Evolutionary conservation across 192 early-diverging fungal species (phyloP).

Genomic region (Linnemannia schmuckeri): DNA sequence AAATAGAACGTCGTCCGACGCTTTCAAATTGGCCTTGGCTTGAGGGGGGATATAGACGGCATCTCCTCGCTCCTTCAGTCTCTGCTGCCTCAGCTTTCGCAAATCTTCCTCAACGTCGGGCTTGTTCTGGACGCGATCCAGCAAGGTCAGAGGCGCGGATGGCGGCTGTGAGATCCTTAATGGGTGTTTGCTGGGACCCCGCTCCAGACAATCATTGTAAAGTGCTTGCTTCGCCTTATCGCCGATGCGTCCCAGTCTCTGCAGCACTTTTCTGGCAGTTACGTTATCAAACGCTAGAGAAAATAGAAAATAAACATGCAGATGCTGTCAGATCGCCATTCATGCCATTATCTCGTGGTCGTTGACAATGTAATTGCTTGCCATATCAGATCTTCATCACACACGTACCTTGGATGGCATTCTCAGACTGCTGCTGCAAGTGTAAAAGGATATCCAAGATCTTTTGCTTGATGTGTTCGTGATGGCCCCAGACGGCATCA

Average conservation of each 20-base stretch:
- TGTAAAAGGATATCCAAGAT: conserved; percentile 18
- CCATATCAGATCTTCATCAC: conserved; percentile 16
- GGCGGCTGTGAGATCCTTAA: conserved; percentile 9
- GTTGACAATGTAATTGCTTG: conserved; percentile 11
- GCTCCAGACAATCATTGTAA: not conserved
- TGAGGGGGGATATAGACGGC: conserved; percentile 7
- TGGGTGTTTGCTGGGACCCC: conserved; percentile 14
- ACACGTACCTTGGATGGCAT: conserved; percentile 17
- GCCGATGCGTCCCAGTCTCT: conserved; percentile 1
- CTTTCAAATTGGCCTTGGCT: conserved; percentile 10
- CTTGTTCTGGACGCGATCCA: conserved; percentile 22
- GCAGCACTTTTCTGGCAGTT: conserved; percentile 13
- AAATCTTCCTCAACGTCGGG: conserved; percentile 28
- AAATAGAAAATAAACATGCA: conserved; percentile 9
- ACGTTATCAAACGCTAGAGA: conserved; percentile 12
- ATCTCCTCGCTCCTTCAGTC: too few relatives aligned
- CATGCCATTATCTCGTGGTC: conserved; percentile 11
- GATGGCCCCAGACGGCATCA: conserved; percentile 17
- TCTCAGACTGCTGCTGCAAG: conserved; percentile 9
- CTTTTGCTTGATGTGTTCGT: conserved; percentile 15
- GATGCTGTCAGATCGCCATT: conserved; percentile 13
- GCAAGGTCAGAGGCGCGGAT: conserved; percentile 13
- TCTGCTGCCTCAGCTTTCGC: not conserved
- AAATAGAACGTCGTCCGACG: conserved; percentile 4
- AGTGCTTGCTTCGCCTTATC: conserved; percentile 5